Percentiles rank a stretch among this genome's conserved stretches.
Conservation (phyloP, 2,329 filamentous ascomycete species). For the Phyllosticta paracitricarpa region DNA sequence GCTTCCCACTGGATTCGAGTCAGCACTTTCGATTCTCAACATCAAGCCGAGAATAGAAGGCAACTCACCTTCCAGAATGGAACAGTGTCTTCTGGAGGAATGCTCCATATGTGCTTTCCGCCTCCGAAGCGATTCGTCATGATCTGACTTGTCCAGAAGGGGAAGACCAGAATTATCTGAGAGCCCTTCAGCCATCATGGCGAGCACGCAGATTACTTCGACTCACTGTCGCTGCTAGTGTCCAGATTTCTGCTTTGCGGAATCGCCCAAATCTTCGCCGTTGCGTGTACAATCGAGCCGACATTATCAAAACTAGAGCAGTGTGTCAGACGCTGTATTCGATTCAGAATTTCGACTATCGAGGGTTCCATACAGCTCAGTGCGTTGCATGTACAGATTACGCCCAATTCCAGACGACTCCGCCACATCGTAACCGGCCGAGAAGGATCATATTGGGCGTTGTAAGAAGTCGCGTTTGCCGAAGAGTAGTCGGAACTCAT, state of each 20-base stretch:
- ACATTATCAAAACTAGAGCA: background rate
- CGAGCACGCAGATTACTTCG: background rate
- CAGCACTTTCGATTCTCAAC: background rate
- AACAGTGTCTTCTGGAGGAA: background rate
- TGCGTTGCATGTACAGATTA: conserved; percentile 4
- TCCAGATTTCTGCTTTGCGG: conserved; percentile 6
- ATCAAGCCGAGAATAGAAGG: background rate
- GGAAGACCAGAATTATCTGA: conserved; percentile 5
- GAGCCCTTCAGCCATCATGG: background rate
- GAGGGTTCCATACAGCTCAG: background rate
- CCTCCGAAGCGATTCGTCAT: conserved; percentile 7
- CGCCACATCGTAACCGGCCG: conserved; percentile 5
- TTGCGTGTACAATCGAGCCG: background rate
- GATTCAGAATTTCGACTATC: background rate
- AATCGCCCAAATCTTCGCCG: conserved; percentile 6
- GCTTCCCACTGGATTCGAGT: background rate
- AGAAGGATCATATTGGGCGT: conserved; percentile 4
- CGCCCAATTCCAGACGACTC: conserved; percentile 6
- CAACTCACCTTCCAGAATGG: conserved; percentile 6
- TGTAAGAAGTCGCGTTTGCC: background rate
- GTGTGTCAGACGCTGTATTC: background rate
- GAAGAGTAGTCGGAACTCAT: conserved; percentile 6
- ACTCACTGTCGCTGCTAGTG: conserved; percentile 3
- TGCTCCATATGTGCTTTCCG: conserved; percentile 5
- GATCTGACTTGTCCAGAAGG: conserved; percentile 5